phyloP scores from a whole-genome alignment of 371 early-diverging fungal species.

The Apophysomyces variabilis region DNA sequence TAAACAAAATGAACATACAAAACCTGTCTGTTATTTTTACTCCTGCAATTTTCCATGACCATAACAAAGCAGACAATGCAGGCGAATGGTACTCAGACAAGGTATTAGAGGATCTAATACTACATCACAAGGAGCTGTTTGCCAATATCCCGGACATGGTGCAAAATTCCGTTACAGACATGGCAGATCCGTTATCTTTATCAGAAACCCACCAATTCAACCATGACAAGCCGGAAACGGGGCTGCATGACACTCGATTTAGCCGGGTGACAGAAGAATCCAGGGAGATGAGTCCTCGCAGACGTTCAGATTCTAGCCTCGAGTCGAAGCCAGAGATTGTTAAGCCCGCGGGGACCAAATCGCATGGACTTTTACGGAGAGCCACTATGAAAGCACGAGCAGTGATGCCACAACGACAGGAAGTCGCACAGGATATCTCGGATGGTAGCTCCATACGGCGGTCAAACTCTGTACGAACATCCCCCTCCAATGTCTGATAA shows the following conservation, averaged over 20 bases:
- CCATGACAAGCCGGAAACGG: not conserved
- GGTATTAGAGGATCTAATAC: slow-evolving; percentile 47
- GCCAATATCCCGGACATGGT: slow-evolving; percentile 6
- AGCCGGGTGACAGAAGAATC: not conserved
- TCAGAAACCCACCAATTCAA: not conserved
- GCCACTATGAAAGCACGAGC: slow-evolving; percentile 7
- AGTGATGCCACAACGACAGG: slow-evolving; percentile 8
- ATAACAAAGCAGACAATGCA: slow-evolving; percentile 50
- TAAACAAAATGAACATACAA: slow-evolving; percentile 65
- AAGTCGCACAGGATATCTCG: not conserved
- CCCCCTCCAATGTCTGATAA: not conserved
- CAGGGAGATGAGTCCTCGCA: not conserved
- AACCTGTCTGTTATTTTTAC: slow-evolving; percentile 63
- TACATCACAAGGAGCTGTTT: slow-evolving; percentile 34
- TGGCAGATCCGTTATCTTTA: not conserved
- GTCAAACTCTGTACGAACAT: not conserved
- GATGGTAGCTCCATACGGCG: not conserved
- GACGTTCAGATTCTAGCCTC: not conserved
- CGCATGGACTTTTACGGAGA: slow-evolving; percentile 1
- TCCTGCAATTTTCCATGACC: slow-evolving; percentile 67
- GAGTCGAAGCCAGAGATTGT: not conserved
- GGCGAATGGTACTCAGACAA: slow-evolving; percentile 52
- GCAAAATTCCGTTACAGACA: not conserved
- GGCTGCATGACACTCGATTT: not conserved
- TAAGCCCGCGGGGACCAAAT: not conserved